phyloP scores from a whole-genome alignment of 805 yeast species.

The Zygoascus flipseniorum region DNA sequence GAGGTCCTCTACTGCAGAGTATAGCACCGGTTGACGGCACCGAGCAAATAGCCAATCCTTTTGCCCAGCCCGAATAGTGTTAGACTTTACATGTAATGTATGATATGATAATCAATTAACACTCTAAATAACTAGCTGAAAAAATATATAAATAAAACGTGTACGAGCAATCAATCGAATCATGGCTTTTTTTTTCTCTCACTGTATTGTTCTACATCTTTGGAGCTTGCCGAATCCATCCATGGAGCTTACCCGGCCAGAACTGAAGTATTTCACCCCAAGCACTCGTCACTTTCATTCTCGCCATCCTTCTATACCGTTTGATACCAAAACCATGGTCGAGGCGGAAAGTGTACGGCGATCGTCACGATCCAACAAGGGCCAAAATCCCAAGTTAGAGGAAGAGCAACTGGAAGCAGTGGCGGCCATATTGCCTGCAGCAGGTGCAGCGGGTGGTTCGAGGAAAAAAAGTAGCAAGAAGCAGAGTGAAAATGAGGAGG shows the following conservation, averaged over 20 bases:
- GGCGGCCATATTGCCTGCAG: background rate
- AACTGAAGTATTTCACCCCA: too few relatives aligned
- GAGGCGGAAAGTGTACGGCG: conserved; percentile 24
- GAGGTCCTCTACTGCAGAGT: conserved; percentile 73
- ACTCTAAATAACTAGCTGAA: too few relatives aligned
- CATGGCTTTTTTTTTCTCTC: too few relatives aligned
- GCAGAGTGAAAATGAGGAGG: conserved; percentile 8
- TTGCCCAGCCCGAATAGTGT: conserved; percentile 21
- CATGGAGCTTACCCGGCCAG: too few relatives aligned
- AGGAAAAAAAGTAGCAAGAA: conserved; percentile 1
- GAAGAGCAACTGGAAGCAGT: conserved; percentile 6
- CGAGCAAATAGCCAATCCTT: conserved; percentile 65
- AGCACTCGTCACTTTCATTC: background rate
- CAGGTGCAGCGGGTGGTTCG: background rate
- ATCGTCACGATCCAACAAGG: conserved; percentile 33
- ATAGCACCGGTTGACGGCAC: conserved; percentile 64
- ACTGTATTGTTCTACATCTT: too few relatives aligned
- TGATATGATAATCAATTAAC: too few relatives aligned
- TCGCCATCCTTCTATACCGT: background rate
- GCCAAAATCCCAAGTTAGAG: conserved; percentile 25
- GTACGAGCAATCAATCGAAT: too few relatives aligned
- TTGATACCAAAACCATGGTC: background rate
- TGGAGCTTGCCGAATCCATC: too few relatives aligned
- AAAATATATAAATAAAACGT: too few relatives aligned
- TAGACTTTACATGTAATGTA: background rate